Base-by-base conservation (phyloP, 2,329 filamentous ascomycete genomes). In the Trichoderma sp. region DNA sequence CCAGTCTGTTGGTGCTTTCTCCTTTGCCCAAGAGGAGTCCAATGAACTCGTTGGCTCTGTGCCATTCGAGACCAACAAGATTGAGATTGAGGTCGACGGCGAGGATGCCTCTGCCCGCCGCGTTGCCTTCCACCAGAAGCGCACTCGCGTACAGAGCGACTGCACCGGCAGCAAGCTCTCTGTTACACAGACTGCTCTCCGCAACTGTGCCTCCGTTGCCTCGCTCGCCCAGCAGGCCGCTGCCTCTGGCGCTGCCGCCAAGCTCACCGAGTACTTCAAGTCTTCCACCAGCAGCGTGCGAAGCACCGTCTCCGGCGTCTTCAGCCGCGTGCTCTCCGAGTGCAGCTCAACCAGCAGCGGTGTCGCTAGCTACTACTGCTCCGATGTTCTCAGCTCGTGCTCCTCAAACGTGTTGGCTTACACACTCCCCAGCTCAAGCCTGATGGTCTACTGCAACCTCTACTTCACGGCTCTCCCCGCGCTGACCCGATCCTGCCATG, bases 261-360 rank as follows among this genome's bases (percentile, higher is more conserved):
- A 87, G 79, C 83, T 92, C 78, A 83, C 82, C 45, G 89, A 91
- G 80, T 93, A 91, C 86, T 94, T 93, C 87, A 92, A 91, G 84
- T 88, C 88, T 0, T 88, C 88, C 33, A 82, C 78, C 14, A 77
- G 82, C n/a, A 76, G 82, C 3, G 85, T 85, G 11, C 87, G 88
- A 56, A 85, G 81, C 69, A 86, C 84, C 1, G 90, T 93, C 7
- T 85, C 89, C 2, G 85, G 85, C 31, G 87, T 92, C 71, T 86
- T 86, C 71, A 84, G 85, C 63, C 80, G 79, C n/a, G 86, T 93
- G 7, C 88, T 89, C 5, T 78, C 79, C 2, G 90, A 93, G 82
- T 92, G 91, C 76, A 83, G 85, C 71, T 88, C 88, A 18, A 85
- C 85, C 21, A 86, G 82, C 31, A 81, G 83, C 0, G 88, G 89